Conservation (phyloP, 306 rosid genomes). For the Nissolia schottii region DNA sequence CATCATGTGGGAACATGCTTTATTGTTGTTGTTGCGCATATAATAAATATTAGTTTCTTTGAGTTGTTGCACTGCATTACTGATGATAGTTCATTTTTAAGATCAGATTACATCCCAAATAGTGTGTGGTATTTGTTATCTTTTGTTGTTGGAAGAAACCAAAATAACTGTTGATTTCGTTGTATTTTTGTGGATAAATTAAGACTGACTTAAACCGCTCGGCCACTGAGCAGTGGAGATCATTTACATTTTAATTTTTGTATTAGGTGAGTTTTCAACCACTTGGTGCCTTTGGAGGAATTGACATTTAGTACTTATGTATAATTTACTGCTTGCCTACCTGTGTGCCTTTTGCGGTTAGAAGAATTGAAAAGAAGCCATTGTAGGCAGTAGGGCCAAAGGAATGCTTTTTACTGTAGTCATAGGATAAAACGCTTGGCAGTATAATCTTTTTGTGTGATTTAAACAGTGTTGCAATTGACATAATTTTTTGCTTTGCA, state of each 20-base stretch:
- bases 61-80: not conserved
- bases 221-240: not conserved
- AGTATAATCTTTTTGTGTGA: not conserved
- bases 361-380: not conserved
- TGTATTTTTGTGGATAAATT: not conserved
- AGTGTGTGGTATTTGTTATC: conserved; percentile 5
- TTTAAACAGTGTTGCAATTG: not conserved
- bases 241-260: not conserved
- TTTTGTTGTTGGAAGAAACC: conserved; percentile 5
- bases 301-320: not conserved
- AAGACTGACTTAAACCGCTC: not conserved
- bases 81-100: not conserved
- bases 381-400: not conserved
- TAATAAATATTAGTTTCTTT: not conserved
- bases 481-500: conserved; percentile 29
- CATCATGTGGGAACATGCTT: too few relatives aligned
- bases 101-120: not conserved
- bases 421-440: not conserved
- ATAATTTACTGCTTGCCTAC: not conserved
- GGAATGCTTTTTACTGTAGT: not conserved
- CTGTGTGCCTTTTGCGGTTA: not conserved
- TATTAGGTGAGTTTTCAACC: not conserved
- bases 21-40: not conserved
- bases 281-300: not conserved
- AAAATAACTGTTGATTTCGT: not conserved